phyloP scores from a whole-genome alignment of 2,329 filamentous ascomycete genomes.

The Dactylellina drechsleri region DNA sequence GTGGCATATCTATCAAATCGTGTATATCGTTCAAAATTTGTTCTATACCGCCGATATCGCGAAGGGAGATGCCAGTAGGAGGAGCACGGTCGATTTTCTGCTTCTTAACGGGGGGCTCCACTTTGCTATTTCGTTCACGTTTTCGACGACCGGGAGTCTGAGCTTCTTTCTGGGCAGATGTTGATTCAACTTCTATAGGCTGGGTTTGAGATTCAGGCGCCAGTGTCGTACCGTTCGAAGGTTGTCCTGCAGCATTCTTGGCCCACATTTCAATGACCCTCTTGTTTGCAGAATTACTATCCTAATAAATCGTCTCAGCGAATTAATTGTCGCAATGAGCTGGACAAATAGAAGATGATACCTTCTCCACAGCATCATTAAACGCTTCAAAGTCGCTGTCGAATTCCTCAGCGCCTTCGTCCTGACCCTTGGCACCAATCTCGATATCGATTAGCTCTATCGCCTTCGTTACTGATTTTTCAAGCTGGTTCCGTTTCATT shows the following conservation, averaged over 20 bases:
- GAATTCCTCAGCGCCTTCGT: constrained; percentile 61
- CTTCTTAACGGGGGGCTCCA: constrained; percentile 66
- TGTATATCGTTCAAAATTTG: constrained; percentile 75
- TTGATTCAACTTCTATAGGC: constrained; percentile 52
- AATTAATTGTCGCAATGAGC: too few relatives aligned
- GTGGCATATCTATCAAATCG: constrained; percentile 77
- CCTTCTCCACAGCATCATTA: constrained; percentile 66
- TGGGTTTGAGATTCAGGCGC: constrained; percentile 45
- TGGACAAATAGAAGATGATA: constrained; percentile 58
- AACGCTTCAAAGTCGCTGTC: constrained; percentile 62
- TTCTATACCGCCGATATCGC: constrained; percentile 80
- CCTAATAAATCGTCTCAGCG: constrained; percentile 59
- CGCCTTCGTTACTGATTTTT: constrained; percentile 66
- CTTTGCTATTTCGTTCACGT: constrained; percentile 56
- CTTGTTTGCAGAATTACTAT: constrained; percentile 73
- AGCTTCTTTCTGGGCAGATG: constrained; percentile 41
- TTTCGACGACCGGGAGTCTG: constrained; percentile 55
- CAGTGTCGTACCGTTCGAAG: constrained; percentile 58
- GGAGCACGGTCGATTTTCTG: constrained; percentile 76
- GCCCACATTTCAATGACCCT: constrained; percentile 71
- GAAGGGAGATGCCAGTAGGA: constrained; percentile 73
- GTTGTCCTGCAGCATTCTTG: constrained; percentile 55
- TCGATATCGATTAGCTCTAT: constrained; percentile 50
- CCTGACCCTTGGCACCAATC: constrained; percentile 10
- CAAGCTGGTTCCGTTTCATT: constrained; percentile 80